A percentile compares a stretch with the other conserved stretches of the same genome.
phyloP scores from a whole-genome alignment of 345 rosid genomes.

The Citrus medica region DNA sequence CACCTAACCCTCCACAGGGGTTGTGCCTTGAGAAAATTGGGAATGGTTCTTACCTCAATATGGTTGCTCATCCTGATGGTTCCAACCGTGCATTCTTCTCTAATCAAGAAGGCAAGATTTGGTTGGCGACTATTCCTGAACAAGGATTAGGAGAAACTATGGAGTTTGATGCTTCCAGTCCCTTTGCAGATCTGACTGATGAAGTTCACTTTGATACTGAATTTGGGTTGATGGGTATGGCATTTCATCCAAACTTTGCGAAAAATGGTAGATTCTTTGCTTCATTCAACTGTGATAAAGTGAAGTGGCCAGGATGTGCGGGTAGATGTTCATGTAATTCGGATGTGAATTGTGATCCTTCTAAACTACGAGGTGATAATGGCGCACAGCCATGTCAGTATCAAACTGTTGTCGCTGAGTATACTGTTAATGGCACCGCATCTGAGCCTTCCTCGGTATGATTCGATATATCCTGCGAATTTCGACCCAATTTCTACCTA shows the following conservation, averaged over 20 bases:
- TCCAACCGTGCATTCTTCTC: conserved; percentile 78
- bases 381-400: conserved; percentile 76
- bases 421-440: conserved; percentile 56
- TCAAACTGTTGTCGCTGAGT: conserved; percentile 71
- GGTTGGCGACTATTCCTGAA: conserved; percentile 73
- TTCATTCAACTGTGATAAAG: conserved; percentile 82
- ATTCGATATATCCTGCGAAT: neutral
- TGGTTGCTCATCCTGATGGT: conserved; percentile 94
- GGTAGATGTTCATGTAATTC: conserved; percentile 88
- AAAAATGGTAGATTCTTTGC: conserved; percentile 76
- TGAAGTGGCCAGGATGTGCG: conserved; percentile 58
- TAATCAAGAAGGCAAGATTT: conserved; percentile 64
- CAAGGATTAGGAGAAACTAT: conserved; percentile 60
- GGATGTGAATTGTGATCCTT: conserved; percentile 82
- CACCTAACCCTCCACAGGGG: conserved; percentile 52
- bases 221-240: conserved; percentile 88
- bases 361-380: conserved; percentile 53
- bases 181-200: conserved; percentile 81
- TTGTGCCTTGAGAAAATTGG: conserved; percentile 81
- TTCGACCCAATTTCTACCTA: neutral
- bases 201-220: conserved; percentile 51
- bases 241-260: conserved; percentile 72
- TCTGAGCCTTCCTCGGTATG: conserved; percentile 53
- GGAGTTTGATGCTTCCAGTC: conserved; percentile 60
- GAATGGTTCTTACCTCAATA: conserved; percentile 64